These are phyloP conservation scores for Astrothelium macrocarpum DNA, from an alignment of 495 filamentous ascomycete genomes.

Conservation along the genomic window DNA sequence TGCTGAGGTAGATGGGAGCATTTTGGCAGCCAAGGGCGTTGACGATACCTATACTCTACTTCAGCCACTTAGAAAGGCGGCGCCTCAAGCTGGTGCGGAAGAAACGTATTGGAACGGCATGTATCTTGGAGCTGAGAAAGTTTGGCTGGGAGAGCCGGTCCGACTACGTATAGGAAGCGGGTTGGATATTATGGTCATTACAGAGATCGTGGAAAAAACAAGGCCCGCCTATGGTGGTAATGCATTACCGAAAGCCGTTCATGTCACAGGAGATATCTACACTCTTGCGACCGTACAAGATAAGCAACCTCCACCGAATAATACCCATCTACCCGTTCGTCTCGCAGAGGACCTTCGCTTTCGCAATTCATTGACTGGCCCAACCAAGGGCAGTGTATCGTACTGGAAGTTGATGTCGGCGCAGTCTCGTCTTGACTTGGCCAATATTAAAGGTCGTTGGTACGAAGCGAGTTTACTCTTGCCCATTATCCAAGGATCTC, in stretches of 20 bases:
- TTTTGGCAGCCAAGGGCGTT: slow-evolving; percentile 48
- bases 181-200: slow-evolving; percentile 45
- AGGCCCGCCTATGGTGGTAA: slow-evolving; percentile 13
- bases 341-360: slow-evolving; percentile 37
- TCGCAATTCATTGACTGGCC: slow-evolving; percentile 38
- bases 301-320: slow-evolving; percentile 21
- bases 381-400: slow-evolving; percentile 25
- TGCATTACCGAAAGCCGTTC: slow-evolving; percentile 13
- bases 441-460: slow-evolving; percentile 54
- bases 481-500: slow-evolving; percentile 36
- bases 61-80: slow-evolving; percentile 34
- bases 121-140: slow-evolving; percentile 53
- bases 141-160: slow-evolving; percentile 51
- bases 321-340: slow-evolving; percentile 36
- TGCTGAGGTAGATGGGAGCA: slow-evolving; percentile 50
- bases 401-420: slow-evolving; percentile 39
- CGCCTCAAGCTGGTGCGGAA: slow-evolving; percentile 27
- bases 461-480: slow-evolving; percentile 48
- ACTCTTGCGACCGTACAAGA: slow-evolving; percentile 31
- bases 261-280: slow-evolving; percentile 41
- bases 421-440: slow-evolving; percentile 30
- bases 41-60: slow-evolving; percentile 49
- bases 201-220: slow-evolving; percentile 31
- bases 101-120: slow-evolving; percentile 46
- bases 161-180: slow-evolving; percentile 37